These are phyloP conservation scores for Zymoseptoria pseudotritici DNA, from an alignment of 2,329 filamentous ascomycete genomes.

Conservation along the genomic window DNA sequence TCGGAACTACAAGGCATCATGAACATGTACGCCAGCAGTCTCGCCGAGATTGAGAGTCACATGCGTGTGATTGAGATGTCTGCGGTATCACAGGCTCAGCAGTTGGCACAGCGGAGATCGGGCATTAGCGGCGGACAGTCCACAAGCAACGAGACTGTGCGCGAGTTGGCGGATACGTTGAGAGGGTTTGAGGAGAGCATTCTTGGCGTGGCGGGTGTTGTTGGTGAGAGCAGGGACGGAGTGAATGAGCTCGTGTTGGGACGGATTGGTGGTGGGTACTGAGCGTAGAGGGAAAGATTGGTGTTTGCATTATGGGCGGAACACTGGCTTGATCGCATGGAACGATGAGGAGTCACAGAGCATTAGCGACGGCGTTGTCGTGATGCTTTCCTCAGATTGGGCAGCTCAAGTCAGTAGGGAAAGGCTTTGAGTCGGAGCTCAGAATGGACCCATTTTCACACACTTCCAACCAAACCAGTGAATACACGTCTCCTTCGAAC, in stretches of 20 bases:
- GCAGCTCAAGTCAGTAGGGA: too few relatives aligned
- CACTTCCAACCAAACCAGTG: too few relatives aligned
- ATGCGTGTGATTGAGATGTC: constrained; percentile 42
- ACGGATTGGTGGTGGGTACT: constrained; percentile 13
- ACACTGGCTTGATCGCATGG: background rate
- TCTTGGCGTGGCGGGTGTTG: constrained; percentile 39
- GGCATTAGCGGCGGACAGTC: constrained; percentile 13
- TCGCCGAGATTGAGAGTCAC: constrained; percentile 43
- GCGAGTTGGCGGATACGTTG: constrained; percentile 40
- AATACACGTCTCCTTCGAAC: too few relatives aligned
- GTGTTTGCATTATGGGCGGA: background rate
- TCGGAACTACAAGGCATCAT: constrained; percentile 34
- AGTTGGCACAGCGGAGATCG: constrained; percentile 28
- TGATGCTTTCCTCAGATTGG: background rate
- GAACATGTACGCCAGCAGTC: constrained; percentile 35
- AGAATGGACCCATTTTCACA: too few relatives aligned
- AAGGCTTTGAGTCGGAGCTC: too few relatives aligned
- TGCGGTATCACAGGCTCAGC: constrained; percentile 37
- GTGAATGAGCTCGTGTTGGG: constrained; percentile 37
- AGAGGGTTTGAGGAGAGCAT: constrained; percentile 45
- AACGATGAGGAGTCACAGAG: background rate
- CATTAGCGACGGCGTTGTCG: background rate
- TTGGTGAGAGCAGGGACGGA: constrained; percentile 41
- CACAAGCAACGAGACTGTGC: constrained; percentile 29
- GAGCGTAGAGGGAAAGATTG: background rate